These are phyloP conservation scores for Pythium volutum DNA, from an alignment of 352 stramenopile species.

Conservation along the genomic window DNA sequence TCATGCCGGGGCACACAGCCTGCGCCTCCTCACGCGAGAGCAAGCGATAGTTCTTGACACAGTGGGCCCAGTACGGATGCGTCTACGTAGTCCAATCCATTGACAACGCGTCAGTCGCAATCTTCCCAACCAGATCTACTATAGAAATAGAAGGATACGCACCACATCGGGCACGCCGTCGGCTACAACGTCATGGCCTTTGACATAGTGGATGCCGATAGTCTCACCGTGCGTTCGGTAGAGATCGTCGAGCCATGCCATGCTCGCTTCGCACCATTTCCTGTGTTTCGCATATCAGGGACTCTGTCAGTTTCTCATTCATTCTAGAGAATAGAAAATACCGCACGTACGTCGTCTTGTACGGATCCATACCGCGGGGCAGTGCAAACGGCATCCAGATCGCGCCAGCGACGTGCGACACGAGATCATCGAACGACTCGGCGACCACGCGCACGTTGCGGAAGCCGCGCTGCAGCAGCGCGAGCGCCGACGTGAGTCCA, in stretches of 20 bases:
- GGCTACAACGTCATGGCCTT: slow-evolving; percentile 43
- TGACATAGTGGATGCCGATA: slow-evolving; percentile 52
- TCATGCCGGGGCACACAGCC: slow-evolving; percentile 34
- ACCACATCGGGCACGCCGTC: slow-evolving; percentile 34
- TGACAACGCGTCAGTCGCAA: not conserved
- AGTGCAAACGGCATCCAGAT: slow-evolving; percentile 76
- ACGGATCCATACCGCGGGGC: slow-evolving; percentile 29
- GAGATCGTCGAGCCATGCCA: slow-evolving; percentile 50
- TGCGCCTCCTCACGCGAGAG: slow-evolving; percentile 38
- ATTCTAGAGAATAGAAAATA: not conserved
- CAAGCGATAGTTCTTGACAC: slow-evolving; percentile 52
- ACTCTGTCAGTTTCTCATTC: not conserved
- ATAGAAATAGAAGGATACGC: slow-evolving; percentile 1
- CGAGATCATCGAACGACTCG: slow-evolving; percentile 48
- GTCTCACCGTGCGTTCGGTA: slow-evolving; percentile 34
- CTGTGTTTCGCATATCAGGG: slow-evolving; percentile 20
- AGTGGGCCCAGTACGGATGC: slow-evolving; percentile 69
- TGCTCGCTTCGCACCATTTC: slow-evolving; percentile 64
- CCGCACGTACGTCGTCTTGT: slow-evolving; percentile 40
- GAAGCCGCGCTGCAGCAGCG: slow-evolving; percentile 57
- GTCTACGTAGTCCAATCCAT: slow-evolving; percentile 11
- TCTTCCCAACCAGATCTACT: not conserved
- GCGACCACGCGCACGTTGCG: slow-evolving; percentile 43
- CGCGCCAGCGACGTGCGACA: slow-evolving; percentile 65
- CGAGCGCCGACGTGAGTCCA: slow-evolving; percentile 59